These are phyloP conservation scores for Myxozyma neglecta DNA, from an alignment of 805 yeast genomes.

Conservation along the genomic window DNA sequence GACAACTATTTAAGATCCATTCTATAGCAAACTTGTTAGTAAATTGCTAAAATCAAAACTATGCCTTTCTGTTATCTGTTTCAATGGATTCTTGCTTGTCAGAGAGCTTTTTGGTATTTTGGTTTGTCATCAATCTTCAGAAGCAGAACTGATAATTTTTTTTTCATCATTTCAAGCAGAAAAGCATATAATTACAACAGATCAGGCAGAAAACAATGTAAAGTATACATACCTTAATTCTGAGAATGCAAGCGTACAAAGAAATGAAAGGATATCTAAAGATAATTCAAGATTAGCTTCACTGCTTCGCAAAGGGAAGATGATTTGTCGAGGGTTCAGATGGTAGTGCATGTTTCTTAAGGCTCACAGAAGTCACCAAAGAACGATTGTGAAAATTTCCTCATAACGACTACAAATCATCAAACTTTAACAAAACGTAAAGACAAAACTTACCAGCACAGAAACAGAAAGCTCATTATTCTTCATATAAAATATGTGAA, in stretches of 20 bases:
- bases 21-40: neutral
- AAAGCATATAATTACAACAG: neutral
- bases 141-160: slow-evolving; percentile 87
- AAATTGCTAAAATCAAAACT: neutral
- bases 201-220: neutral
- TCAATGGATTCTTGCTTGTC: neutral
- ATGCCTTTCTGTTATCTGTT: too few relatives aligned
- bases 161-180: slow-evolving; percentile 58
- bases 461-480: neutral
- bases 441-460: neutral
- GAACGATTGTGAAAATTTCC: slow-evolving; percentile 37
- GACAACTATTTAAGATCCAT: neutral
- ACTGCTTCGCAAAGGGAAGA: slow-evolving; percentile 7
- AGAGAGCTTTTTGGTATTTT: slow-evolving; percentile 19
- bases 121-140: slow-evolving; percentile 54
- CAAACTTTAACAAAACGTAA: neutral
- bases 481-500: neutral
- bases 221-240: neutral
- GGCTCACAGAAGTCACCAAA: slow-evolving; percentile 61
- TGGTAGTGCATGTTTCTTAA: slow-evolving; percentile 97
- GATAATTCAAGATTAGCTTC: neutral
- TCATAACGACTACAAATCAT: slow-evolving; percentile 26
- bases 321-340: slow-evolving; percentile 54
- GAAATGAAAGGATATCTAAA: neutral
- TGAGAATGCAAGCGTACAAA: neutral